Evolutionary conservation across 2,329 filamentous ascomycete genomes (phyloP), one percentile per base, ranked within the genome.

Genomic region (Alternaria arborescens): DNA sequence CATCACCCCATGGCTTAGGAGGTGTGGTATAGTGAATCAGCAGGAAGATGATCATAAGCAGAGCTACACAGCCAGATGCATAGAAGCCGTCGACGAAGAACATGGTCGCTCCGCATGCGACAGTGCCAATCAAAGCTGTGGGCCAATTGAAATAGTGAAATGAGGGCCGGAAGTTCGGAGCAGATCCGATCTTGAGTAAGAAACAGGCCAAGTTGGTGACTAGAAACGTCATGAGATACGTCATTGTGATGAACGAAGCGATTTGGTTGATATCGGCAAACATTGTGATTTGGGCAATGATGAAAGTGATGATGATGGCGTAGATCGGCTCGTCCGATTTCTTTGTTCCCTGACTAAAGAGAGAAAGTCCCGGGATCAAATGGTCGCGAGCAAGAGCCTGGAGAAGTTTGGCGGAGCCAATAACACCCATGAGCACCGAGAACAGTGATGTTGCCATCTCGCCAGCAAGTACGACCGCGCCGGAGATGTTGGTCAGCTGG

Each of bases 91-190:
- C 91, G 24, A 96, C 92, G 74, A 96, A 95, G 76, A 96, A 94
- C 93, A 97, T 97, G 66, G 91, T 92, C 2, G 85, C 85, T 0
- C 90, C 91, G 24, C 92, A 94, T 16, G 90, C 82, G n/a, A 95
- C 69, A 8, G 91, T 89, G 5, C 93, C 93, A 3, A 87, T 78
- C 5, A 90, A 86, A 2, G 93, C 93, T 5, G 92, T 94, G 74
- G 93, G 87, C 89, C 91, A 94, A 63, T 88, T 94, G 80, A 97
- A 97, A 73, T 94, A 94, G 73, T 92, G 91, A 78, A 97, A 97
- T 0, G 91, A 92, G 0, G 93, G 93, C 24, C 93, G 85, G 69
- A 97, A 97, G 73, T 97, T 97, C 4, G 93, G 93, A 0, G 93
- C 93, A 1, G 93, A 94, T 1, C 92, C 90, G 58, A 97, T 90